phyloP scores from a whole-genome alignment of 352 stramenopile species.

The Globisporangium spinosum region DNA sequence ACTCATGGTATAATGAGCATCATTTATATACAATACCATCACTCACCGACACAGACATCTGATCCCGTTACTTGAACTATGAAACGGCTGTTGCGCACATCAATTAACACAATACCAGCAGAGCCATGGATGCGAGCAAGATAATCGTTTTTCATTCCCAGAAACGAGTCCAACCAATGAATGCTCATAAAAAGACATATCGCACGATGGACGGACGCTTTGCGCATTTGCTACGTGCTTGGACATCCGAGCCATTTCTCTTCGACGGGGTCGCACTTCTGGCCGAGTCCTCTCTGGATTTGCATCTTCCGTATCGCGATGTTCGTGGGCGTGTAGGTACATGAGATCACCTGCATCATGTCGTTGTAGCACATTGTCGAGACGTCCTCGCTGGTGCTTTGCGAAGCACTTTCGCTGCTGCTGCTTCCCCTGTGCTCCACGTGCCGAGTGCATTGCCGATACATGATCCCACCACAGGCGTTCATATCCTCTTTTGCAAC shows the following conservation, averaged over 20 bases:
- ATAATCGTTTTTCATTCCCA: too few relatives aligned
- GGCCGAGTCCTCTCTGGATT: slow-evolving; percentile 19
- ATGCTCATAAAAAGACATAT: too few relatives aligned
- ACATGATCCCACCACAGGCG: slow-evolving; percentile 17
- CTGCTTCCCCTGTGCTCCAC: background rate
- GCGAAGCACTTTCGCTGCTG: background rate
- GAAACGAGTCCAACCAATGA: too few relatives aligned
- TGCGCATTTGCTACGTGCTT: background rate
- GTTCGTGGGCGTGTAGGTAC: slow-evolving; percentile 11
- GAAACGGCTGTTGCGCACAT: too few relatives aligned
- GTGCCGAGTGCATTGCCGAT: slow-evolving; percentile 14
- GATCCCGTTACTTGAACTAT: too few relatives aligned
- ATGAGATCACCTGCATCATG: slow-evolving; percentile 21
- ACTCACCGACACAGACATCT: too few relatives aligned
- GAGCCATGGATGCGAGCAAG: too few relatives aligned
- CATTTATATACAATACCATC: too few relatives aligned
- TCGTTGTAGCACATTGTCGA: slow-evolving; percentile 30
- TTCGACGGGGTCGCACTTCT: slow-evolving; percentile 17
- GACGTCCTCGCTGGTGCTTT: background rate
- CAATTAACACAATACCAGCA: too few relatives aligned
- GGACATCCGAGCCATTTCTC: slow-evolving; percentile 30
- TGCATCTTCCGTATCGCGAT: slow-evolving; percentile 18
- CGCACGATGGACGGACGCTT: background rate
- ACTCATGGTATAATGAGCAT: too few relatives aligned
- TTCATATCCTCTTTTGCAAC: background rate